phyloP scores from a whole-genome alignment of 2,329 filamentous ascomycete species.

The Elsinoe australis region DNA sequence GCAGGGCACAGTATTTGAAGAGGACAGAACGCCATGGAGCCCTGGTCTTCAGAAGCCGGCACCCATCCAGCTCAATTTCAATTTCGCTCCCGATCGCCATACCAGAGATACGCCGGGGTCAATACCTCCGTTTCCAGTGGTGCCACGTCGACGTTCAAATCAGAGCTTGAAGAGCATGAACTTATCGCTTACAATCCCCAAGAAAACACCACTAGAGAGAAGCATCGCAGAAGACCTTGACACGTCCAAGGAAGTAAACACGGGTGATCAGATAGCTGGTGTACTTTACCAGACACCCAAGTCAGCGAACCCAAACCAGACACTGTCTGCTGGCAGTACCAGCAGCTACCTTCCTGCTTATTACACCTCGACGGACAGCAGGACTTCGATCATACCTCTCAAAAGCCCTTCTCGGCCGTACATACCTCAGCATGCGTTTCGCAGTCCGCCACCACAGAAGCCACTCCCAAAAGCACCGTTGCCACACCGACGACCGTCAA shows the following conservation, averaged over 20 bases:
- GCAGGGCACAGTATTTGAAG: constrained; percentile 30
- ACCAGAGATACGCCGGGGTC: not conserved
- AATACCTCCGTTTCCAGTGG: not conserved
- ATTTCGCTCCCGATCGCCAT: not conserved
- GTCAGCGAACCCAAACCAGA: constrained; percentile 15
- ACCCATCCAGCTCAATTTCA: constrained; percentile 14
- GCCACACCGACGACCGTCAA: constrained; percentile 22
- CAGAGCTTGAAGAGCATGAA: constrained; percentile 2
- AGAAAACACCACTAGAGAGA: constrained; percentile 10
- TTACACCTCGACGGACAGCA: constrained; percentile 27
- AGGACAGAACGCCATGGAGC: constrained; percentile 22
- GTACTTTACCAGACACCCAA: constrained; percentile 1
- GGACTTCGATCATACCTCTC: constrained; percentile 22
- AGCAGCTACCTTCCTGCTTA: constrained; percentile 27
- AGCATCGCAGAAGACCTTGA: not conserved
- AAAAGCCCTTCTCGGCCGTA: constrained; percentile 22
- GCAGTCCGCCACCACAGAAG: constrained; percentile 18
- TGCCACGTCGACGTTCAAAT: not conserved
- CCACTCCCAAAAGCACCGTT: constrained; percentile 6
- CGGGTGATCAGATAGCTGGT: not conserved
- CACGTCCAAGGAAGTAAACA: not conserved
- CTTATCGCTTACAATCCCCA: constrained; percentile 15
- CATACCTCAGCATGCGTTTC: constrained; percentile 8
- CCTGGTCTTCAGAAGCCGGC: constrained; percentile 17
- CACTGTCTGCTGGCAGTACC: constrained; percentile 20